Percentiles rank a stretch among this genome's conserved stretches.
These are phyloP conservation scores for Zygoascus sp. DNA, from an alignment of 1,139 yeast species.

Conservation along the genomic window DNA sequence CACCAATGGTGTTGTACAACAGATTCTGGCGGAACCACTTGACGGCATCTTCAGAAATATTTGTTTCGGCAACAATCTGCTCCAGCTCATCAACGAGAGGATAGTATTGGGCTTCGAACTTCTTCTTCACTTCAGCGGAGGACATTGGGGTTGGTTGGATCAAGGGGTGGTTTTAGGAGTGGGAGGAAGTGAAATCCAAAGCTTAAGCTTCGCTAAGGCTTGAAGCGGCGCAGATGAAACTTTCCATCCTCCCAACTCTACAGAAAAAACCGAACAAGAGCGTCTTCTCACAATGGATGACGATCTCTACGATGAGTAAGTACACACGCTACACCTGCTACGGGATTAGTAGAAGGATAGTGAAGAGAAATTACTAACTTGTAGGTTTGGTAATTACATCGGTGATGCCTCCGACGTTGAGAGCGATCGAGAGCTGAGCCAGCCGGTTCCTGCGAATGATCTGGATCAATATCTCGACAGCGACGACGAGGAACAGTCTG, in stretches of 20 bases:
- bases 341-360: too few relatives aligned
- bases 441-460: slow-evolving; percentile 11
- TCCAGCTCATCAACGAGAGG: slow-evolving; percentile 71
- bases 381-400: slow-evolving; percentile 59
- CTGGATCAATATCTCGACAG: slow-evolving; percentile 2
- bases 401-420: slow-evolving; percentile 35
- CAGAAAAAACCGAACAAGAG: too few relatives aligned
- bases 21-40: slow-evolving; percentile 77
- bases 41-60: slow-evolving; percentile 82
- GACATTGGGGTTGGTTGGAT: slow-evolving; percentile 14
- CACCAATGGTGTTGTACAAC: slow-evolving; percentile 90
- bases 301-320: slow-evolving; percentile 66
- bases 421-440: slow-evolving; percentile 9
- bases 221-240: too few relatives aligned
- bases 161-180: neutral
- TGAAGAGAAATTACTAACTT: slow-evolving; percentile 22
- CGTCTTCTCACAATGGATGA: slow-evolving; percentile 35
- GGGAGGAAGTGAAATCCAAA: too few relatives aligned
- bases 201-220: too few relatives aligned
- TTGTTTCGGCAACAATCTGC: slow-evolving; percentile 58
- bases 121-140: slow-evolving; percentile 40
- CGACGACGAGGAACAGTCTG: slow-evolving; percentile 16
- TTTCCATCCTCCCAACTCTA: neutral
- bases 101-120: slow-evolving; percentile 73
- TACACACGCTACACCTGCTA: slow-evolving; percentile 6